A percentile compares a stretch with the other conserved stretches of the same genome.
These are phyloP conservation scores for Fusarium gaditjirri DNA, from an alignment of 2,329 filamentous ascomycete species.

Conservation along the genomic window DNA sequence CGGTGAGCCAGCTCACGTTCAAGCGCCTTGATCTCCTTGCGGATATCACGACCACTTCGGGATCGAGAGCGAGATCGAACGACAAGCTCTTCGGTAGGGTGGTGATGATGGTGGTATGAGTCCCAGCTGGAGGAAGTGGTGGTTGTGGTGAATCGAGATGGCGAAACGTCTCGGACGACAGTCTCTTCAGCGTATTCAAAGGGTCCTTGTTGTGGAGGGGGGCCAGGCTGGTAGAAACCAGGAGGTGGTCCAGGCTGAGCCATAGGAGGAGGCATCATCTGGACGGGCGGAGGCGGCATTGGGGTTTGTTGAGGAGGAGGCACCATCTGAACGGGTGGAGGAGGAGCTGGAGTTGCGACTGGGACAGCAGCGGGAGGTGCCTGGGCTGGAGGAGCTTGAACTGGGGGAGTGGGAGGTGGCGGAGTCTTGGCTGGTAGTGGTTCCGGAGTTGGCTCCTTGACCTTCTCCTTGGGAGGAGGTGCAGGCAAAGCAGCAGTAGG, in stretches of 20 bases:
- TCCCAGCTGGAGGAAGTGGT: constrained; percentile 51
- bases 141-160: constrained; percentile 54
- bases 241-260: constrained; percentile 36
- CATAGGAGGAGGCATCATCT: constrained; percentile 19
- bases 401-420: constrained; percentile 30
- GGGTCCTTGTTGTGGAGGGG: constrained; percentile 45
- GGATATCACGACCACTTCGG: constrained; percentile 70
- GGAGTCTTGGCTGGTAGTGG: constrained; percentile 45
- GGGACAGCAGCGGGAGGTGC: constrained; percentile 49
- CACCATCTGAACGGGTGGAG: constrained; percentile 28
- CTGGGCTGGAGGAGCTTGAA: constrained; percentile 26
- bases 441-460: constrained; percentile 51
- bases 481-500: constrained; percentile 48
- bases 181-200: constrained; percentile 57
- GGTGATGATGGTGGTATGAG: constrained; percentile 45
- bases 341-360: constrained; percentile 38
- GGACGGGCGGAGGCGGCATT: constrained; percentile 1
- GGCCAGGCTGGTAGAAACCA: constrained; percentile 47
- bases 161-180: constrained; percentile 62
- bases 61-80: constrained; percentile 56
- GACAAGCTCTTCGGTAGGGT: constrained; percentile 51
- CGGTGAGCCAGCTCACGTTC: constrained; percentile 62
- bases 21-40: constrained; percentile 76
- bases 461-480: constrained; percentile 37
- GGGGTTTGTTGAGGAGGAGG: constrained; percentile 38